Conservation (phyloP, 148 eudicot species). For the Cornus florida region DNA sequence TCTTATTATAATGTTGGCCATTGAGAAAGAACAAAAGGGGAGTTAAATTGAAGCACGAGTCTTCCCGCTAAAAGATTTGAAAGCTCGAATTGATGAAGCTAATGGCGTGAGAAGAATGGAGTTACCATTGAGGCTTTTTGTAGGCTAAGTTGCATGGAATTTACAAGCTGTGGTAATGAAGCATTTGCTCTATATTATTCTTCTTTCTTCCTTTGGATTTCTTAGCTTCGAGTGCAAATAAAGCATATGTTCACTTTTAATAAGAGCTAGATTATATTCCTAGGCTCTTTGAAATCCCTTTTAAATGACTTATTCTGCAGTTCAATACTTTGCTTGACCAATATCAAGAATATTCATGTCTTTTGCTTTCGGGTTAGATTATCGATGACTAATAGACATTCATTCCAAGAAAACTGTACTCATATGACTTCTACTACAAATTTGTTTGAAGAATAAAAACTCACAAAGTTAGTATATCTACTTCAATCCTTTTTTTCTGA, state of each 20-base stretch:
- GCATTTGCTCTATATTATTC: too few species aligned
- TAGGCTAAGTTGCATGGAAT: conserved; percentile 38
- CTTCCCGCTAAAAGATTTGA: background rate
- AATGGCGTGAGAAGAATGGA: background rate
- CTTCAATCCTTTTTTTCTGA: background rate
- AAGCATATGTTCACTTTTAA: conserved; percentile 29
- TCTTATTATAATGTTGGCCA: conserved; percentile 25
- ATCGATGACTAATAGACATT: background rate
- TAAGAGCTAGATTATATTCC: background rate
- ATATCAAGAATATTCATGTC: conserved; percentile 46
- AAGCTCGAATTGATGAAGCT: conserved; percentile 5
- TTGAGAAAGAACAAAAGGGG: conserved; percentile 13
- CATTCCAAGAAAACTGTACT: background rate
- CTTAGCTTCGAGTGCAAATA: conserved; percentile 53
- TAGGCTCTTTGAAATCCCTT: conserved; percentile 2
- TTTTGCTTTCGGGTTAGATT: conserved; percentile 40
- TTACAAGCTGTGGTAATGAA: conserved; percentile 21
- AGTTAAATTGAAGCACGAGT: background rate
- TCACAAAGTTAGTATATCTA: background rate
- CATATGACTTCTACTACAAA: background rate
- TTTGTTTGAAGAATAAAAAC: too few species aligned
- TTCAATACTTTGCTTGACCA: conserved; percentile 67
- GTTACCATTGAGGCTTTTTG: conserved; percentile 37
- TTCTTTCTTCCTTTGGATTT: conserved; percentile 36
- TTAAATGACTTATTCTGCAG: conserved; percentile 28